Evolutionary conservation across 805 yeast genomes (phyloP).

Genomic region (Schizosaccharomyces lindneri): DNA sequence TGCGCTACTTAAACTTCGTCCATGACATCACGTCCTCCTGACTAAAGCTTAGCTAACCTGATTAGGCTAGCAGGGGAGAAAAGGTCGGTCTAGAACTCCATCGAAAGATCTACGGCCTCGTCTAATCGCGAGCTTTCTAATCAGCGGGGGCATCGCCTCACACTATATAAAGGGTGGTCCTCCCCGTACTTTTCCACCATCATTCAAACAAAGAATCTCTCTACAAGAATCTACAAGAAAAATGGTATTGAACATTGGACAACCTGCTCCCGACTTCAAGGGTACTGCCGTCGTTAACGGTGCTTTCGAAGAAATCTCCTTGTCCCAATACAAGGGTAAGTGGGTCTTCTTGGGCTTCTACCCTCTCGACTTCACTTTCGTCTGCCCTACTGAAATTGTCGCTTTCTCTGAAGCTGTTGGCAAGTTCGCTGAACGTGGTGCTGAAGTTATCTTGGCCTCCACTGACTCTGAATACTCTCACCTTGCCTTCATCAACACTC

Average conservation of each 20-base stretch:
- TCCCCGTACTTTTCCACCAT: background rate
- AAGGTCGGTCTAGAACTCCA: background rate
- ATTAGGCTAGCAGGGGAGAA: background rate
- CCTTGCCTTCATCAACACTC: constrained; percentile 93
- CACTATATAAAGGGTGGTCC: background rate
- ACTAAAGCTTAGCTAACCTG: no score
- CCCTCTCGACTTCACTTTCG: constrained; percentile 98
- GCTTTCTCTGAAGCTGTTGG: constrained; percentile 91
- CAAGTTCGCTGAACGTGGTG: constrained; percentile 67
- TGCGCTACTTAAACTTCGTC: no score
- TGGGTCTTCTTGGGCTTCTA: constrained; percentile 93
- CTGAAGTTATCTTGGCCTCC: constrained; percentile 82
- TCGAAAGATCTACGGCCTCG: background rate
- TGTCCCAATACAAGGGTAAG: constrained; percentile 90
- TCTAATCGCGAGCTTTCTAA: background rate
- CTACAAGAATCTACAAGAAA: background rate
- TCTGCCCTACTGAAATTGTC: constrained; percentile 97
- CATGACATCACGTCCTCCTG: no score
- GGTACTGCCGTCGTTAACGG: constrained; percentile 97
- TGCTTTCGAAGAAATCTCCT: constrained; percentile 76
- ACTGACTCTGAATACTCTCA: constrained; percentile 95
- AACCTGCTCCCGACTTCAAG: constrained; percentile 88
- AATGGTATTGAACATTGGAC: constrained; percentile 31
- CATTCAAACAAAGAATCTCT: background rate
- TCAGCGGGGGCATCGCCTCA: background rate